A percentile compares a stretch with the other conserved stretches of the same genome.
Conservation (phyloP, 2,329 filamentous ascomycete genomes). For the Gnomoniopsis smithogilvyi region DNA sequence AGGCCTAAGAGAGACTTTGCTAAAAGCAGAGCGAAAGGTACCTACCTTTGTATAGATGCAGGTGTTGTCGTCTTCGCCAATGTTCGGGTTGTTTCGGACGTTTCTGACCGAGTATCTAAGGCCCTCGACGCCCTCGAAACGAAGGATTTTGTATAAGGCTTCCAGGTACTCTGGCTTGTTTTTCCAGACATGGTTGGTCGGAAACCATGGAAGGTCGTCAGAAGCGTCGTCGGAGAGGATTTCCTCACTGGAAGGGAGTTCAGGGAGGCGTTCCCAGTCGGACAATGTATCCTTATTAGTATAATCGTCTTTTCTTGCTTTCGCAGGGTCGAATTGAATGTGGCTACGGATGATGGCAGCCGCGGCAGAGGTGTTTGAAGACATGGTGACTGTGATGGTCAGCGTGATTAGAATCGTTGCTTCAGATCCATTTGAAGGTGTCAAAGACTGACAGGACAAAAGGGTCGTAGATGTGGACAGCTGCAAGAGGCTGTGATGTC, state of each 20-base stretch:
- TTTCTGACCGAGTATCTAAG: conserved; percentile 64
- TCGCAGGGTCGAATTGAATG: neutral
- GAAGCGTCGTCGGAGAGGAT: conserved; percentile 36
- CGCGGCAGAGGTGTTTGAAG: neutral
- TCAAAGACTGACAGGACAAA: too few relatives aligned
- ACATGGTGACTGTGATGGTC: neutral
- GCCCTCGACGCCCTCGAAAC: conserved; percentile 70
- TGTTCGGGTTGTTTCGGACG: conserved; percentile 48
- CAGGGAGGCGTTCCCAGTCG: conserved; percentile 35
- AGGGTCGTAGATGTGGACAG: too few relatives aligned
- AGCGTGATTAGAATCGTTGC: neutral
- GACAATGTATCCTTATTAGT: too few relatives aligned
- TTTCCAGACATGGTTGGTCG: conserved; percentile 52
- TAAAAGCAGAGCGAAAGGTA: neutral
- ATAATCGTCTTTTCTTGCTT: neutral
- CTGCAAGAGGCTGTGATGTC: too few relatives aligned
- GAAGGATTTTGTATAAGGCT: conserved; percentile 70
- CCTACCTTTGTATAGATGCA: conserved; percentile 69
- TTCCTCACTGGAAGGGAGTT: conserved; percentile 53
- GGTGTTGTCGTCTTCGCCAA: conserved; percentile 54
- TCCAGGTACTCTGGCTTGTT: conserved; percentile 65
- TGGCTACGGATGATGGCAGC: conserved; percentile 7
- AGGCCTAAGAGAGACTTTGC: too few relatives aligned
- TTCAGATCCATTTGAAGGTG: too few relatives aligned
- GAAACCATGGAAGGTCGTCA: conserved; percentile 46